phyloP scores from a whole-genome alignment of 163 green algal genomes.

The Chlamydomonas reinhardtii region DNA sequence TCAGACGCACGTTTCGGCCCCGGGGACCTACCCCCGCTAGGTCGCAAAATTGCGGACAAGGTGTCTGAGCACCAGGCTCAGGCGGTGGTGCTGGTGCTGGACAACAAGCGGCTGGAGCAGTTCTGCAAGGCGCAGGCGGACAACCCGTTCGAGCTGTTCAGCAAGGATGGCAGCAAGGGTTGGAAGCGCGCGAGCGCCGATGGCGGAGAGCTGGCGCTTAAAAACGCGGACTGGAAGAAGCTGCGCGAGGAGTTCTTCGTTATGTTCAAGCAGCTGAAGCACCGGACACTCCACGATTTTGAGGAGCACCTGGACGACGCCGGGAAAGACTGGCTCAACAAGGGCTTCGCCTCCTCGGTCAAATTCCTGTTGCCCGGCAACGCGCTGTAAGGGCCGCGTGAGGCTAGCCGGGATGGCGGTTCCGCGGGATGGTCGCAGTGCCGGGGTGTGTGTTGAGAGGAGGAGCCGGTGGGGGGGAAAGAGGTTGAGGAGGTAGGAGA shows the following conservation, averaged over 20 bases:
- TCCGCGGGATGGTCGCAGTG: too few species aligned
- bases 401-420: too few species aligned
- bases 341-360: not conserved
- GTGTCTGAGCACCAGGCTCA: slow-evolving; percentile 49
- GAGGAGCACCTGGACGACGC: slow-evolving; percentile 82
- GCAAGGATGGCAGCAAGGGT: slow-evolving; percentile 36
- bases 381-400: not conserved
- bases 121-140: slow-evolving; percentile 51
- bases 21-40: slow-evolving; percentile 36
- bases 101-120: slow-evolving; percentile 61
- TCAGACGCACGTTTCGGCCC: slow-evolving; percentile 67
- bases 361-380: slow-evolving; percentile 45
- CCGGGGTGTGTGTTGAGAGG: too few species aligned
- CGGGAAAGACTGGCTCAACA: slow-evolving; percentile 63
- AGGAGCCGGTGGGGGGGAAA: too few species aligned
- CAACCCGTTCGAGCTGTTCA: slow-evolving; percentile 59
- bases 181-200: slow-evolving; percentile 40
- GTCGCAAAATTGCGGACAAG: slow-evolving; percentile 55
- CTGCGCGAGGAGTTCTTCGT: slow-evolving; percentile 50
- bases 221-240: slow-evolving; percentile 45
- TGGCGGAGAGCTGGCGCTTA: slow-evolving; percentile 21
- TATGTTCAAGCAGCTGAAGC: slow-evolving; percentile 55
- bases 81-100: slow-evolving; percentile 51
- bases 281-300: slow-evolving; percentile 71
- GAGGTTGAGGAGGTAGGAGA: too few species aligned